phyloP scores from a whole-genome alignment of 2,329 filamentous ascomycete species.

The Verticillium tricorpus region DNA sequence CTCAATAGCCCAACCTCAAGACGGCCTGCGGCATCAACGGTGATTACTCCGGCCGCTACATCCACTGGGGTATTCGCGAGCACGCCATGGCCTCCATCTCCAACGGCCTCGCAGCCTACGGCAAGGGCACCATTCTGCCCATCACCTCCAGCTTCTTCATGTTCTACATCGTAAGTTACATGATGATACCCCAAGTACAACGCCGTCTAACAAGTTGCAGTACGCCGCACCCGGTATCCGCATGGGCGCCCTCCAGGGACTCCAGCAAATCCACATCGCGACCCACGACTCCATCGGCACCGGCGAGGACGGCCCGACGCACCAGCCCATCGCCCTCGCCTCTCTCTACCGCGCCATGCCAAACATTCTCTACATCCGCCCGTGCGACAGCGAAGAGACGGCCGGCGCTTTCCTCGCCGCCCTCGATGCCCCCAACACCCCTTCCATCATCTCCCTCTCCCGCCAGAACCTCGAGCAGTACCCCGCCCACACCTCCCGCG shows the following conservation, averaged over 20 bases:
- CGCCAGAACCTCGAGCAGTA: constrained; percentile 37
- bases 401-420: constrained; percentile 48
- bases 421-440: constrained; percentile 32
- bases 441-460: constrained; percentile 43
- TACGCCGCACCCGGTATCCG: constrained; percentile 54
- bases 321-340: constrained; percentile 55
- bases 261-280: constrained; percentile 53
- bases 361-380: constrained; percentile 55
- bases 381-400: constrained; percentile 52
- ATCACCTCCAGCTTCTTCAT: constrained; percentile 54
- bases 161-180: constrained; percentile 43
- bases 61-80: constrained; percentile 56
- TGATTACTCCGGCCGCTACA: constrained; percentile 47
- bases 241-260: constrained; percentile 53
- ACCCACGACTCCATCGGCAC: constrained; percentile 57
- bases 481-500: constrained; percentile 29
- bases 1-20: constrained; percentile 24
- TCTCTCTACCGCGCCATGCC: constrained; percentile 57
- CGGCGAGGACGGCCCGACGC: constrained; percentile 57
- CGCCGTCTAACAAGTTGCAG: constrained; percentile 8
- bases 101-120: constrained; percentile 55
- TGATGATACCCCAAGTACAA: no score
- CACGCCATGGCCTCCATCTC: constrained; percentile 55
- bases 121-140: constrained; percentile 45
- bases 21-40: constrained; percentile 47